Evolutionary conservation across 1,284 basidiomycete species (phyloP), one percentile per base, ranked within the genome.

Genomic region (Ceratobasidium theobromae): DNA sequence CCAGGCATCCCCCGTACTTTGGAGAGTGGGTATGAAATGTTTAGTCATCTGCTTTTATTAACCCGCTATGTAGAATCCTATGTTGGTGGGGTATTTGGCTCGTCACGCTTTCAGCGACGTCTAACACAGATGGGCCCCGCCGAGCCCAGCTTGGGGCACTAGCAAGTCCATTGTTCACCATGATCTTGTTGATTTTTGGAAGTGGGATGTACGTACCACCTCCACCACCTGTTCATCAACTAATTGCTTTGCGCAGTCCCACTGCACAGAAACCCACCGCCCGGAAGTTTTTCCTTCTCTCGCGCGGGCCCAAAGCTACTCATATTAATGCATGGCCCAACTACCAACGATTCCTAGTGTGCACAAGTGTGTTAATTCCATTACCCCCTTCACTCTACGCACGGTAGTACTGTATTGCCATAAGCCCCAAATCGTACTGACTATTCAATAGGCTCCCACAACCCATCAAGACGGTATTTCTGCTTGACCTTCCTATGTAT

Each of bases 31-130:
- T 79, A 51, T 66, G 55, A 28, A 27, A n/a, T 28, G 18, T 33
- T 4, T 27, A 23, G 16, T 25, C 4, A 32, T 5, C 9, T 23
- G 8, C 1, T 9, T 18, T n/a, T 21, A 14, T n/a, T 57, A 14
- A 58, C 33, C 14, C 38, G 71, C 23, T 53, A 51, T 41, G 1
- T 67, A 85, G 84, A 73, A 88, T 89, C 68, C 73, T 86, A 48
- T 84, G 87, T 69, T 88, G 87, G 82, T 88, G 86, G 86, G 87
- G 87, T 1, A 82, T 89, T 23, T 89, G 86, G 84, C 79, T 82
- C 21, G 75, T 88, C 1, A 83, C 82, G 65, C 75, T 88, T 18
- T 84, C 86, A 4, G 85, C 86, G 0, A 80, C 82, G 1, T 80
- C 75, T 4, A 78, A 84, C 55, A 81, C 81, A 12, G 70, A 70